phyloP scores from a whole-genome alignment of 2,329 filamentous ascomycete genomes.

The Alternaria postmessia region DNA sequence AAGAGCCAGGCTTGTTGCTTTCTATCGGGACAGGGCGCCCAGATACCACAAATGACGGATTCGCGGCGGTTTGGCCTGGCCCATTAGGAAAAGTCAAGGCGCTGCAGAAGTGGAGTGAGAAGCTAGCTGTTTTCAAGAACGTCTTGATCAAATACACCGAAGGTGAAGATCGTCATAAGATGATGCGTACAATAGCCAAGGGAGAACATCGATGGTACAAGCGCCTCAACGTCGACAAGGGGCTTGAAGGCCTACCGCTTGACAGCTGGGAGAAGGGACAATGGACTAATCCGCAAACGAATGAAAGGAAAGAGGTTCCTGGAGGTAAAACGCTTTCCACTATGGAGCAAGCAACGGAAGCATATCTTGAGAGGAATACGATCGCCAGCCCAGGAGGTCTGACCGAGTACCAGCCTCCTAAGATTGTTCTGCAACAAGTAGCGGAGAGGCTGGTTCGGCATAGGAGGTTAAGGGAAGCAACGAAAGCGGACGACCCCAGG shows the following conservation, averaged over 20 bases:
- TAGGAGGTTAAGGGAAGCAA: conserved; percentile 53
- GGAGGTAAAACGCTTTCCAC: conserved; percentile 54
- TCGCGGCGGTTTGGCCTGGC: conserved; percentile 56
- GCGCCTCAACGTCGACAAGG: conserved; percentile 57
- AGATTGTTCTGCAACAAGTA: conserved; percentile 55
- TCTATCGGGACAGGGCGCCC: conserved; percentile 58
- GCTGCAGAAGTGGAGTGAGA: conserved; percentile 57
- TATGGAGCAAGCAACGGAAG: conserved; percentile 55
- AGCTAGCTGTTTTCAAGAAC: conserved; percentile 59
- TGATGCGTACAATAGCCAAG: conserved; percentile 56
- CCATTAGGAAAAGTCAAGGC: conserved; percentile 53
- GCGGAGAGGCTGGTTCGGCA: conserved; percentile 59
- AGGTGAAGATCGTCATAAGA: conserved; percentile 58
- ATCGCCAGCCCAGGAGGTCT: conserved; percentile 46
- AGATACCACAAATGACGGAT: conserved; percentile 56
- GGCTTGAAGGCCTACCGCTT: conserved; percentile 56
- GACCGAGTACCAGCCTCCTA: conserved; percentile 56
- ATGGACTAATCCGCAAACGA: conserved; percentile 48
- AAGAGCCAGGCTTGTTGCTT: conserved; percentile 56
- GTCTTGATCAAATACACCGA: conserved; percentile 62
- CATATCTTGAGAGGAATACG: conserved; percentile 50
- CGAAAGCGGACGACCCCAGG: conserved; percentile 40
- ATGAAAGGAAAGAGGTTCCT: conserved; percentile 42
- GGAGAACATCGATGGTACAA: conserved; percentile 62
- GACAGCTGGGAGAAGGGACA: conserved; percentile 57